Evolutionary conservation across 73 alveolate genomes (phyloP), one percentile per base, ranked within the genome.

Genomic region (Stentor coeruleus): DNA sequence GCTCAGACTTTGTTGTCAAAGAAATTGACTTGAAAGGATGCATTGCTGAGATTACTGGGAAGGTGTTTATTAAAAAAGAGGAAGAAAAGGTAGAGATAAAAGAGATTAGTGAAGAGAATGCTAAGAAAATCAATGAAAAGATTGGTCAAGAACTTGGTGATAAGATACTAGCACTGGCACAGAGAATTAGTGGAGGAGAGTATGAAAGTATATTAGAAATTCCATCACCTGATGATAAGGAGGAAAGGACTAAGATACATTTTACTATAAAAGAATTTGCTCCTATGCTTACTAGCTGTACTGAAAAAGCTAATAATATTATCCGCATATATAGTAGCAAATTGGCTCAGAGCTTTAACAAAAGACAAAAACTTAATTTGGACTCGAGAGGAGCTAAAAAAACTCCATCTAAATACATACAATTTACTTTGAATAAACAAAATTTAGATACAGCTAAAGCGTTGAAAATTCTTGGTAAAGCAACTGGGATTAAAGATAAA

Each of bases 1-100:
- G 88, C 86, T 82, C 96, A 30, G 99, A 97, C 89, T 97, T 97
- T 88, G 92, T 95, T 36, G 99, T 97, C 37, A 93, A 95, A 80
- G 99, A 97, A 87, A 96, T 97, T 30, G 98, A 92, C 55, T 81
- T 87, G 35, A 85, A 87, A 38, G 97, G 97, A 74, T 85, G 93
- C 58, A 94, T 95, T 11, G 97, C 93, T 35, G 84, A 90, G 84
- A 83, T 91, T 75, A 41, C 81, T 3, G 90, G 85, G 35, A 87
- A 84, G 26, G 93, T 72, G 35, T 88, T 59, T 59, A 76, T 79
- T 38, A 84, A 59, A 57, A 89, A 91, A 77, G 92, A 91, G 75
- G 82, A 87, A 76, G 87, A 83, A 37, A 84, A 85, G 2, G 59
- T 82, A 38, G 79, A 37, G 14, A 79, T 81, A 31, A 49, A 73